phyloP scores from a whole-genome alignment of 805 yeast species.

The Suhomyces emberorum region DNA sequence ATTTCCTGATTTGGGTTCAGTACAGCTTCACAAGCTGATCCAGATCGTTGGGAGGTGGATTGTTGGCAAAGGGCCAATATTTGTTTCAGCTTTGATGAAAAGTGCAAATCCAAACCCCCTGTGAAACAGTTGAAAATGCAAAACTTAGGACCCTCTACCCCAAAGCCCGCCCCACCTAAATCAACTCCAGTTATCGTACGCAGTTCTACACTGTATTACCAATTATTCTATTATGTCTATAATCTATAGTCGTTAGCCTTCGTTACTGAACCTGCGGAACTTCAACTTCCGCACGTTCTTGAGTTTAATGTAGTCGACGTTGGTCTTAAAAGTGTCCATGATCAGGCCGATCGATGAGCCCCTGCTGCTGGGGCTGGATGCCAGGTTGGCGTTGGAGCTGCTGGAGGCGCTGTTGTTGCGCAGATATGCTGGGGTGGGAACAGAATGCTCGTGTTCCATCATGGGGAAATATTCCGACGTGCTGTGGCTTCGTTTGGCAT shows the following conservation, averaged over 20 bases:
- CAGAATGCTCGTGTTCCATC: background rate
- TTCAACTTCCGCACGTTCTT: conserved; percentile 29
- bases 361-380: conserved; percentile 13
- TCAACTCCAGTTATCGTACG: too few relatives aligned
- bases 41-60: too few relatives aligned
- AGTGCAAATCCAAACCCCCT: too few relatives aligned
- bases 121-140: too few relatives aligned
- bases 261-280: conserved; percentile 29
- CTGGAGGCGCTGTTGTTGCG: conserved; percentile 9
- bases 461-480: background rate
- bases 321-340: conserved; percentile 25
- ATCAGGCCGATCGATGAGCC: conserved; percentile 32
- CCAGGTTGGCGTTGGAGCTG: conserved; percentile 3
- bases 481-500: conserved; percentile 1
- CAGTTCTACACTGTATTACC: too few relatives aligned
- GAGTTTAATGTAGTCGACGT: conserved; percentile 24
- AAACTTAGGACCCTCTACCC: too few relatives aligned
- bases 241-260: conserved; percentile 3
- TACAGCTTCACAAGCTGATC: too few relatives aligned
- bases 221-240: conserved; percentile 3
- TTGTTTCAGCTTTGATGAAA: too few relatives aligned
- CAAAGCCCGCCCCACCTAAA: too few relatives aligned
- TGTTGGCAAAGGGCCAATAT: too few relatives aligned
- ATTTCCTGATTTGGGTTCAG: too few relatives aligned
- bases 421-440: conserved; percentile 3